Percentiles rank a stretch among this genome's conserved stretches.
Evolutionary conservation across 2,329 filamentous ascomycete genomes (phyloP).

Genomic region (Sphaerulina musiva): DNA sequence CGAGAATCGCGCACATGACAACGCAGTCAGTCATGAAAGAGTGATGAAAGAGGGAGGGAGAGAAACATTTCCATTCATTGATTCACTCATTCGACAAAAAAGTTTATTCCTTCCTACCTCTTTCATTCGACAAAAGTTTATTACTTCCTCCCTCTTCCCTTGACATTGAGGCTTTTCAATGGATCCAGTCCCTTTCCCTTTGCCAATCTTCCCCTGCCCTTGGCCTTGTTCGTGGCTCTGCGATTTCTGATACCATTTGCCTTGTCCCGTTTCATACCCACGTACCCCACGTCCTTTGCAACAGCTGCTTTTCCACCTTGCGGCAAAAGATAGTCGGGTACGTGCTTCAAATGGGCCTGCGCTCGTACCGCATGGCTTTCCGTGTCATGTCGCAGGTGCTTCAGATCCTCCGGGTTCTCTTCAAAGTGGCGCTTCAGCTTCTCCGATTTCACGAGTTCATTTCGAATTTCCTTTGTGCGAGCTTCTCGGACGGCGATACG

Average conservation of each 20-base stretch:
- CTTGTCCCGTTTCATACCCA: slow-evolving; percentile 53
- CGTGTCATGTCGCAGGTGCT: slow-evolving; percentile 81
- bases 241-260: slow-evolving; percentile 46
- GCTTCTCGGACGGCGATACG: slow-evolving; percentile 85
- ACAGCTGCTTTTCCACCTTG: slow-evolving; percentile 62
- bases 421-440: slow-evolving; percentile 94
- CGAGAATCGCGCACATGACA: no score
- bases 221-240: slow-evolving; percentile 39
- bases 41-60: no score
- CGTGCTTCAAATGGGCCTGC: slow-evolving; percentile 85
- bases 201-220: slow-evolving; percentile 47
- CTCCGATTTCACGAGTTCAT: slow-evolving; percentile 87
- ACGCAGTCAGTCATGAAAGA: no score
- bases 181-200: slow-evolving; percentile 69
- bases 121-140: background rate
- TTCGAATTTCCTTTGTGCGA: slow-evolving; percentile 74
- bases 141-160: slow-evolving; percentile 33
- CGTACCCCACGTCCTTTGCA: slow-evolving; percentile 63
- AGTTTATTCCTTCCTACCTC: no score
- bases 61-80: no score
- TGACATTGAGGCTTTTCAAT: slow-evolving; percentile 72
- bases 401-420: slow-evolving; percentile 85
- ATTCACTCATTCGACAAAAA: no score
- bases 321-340: slow-evolving; percentile 88
- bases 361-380: slow-evolving; percentile 76